phyloP scores from a whole-genome alignment of 2,329 filamentous ascomycete genomes.

The Talaromyces amestolkiae region DNA sequence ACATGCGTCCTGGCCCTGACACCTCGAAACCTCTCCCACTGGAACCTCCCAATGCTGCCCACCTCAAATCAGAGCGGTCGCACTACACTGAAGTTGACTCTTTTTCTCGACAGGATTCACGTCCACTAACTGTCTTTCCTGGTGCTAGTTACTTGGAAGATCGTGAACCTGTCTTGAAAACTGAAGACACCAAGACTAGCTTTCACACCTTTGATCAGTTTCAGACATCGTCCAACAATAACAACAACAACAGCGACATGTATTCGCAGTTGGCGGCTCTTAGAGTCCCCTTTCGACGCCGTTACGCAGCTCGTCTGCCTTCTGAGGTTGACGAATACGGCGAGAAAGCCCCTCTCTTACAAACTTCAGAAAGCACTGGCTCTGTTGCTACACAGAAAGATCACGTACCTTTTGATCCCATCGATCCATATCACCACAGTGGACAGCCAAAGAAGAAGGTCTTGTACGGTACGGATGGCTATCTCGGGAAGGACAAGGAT shows the following conservation, averaged over 20 bases:
- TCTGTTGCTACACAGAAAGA: not conserved
- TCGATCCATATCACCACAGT: slow-evolving; percentile 19
- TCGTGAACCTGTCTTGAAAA: not conserved
- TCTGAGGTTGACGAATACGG: not conserved
- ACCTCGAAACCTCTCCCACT: not conserved
- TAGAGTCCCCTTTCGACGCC: slow-evolving; percentile 5
- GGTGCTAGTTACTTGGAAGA: slow-evolving; percentile 4
- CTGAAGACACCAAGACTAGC: not conserved
- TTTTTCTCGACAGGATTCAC: not conserved
- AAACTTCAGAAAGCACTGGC: not conserved
- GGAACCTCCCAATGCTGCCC: not conserved
- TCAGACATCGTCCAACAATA: not conserved
- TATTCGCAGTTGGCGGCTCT: slow-evolving; percentile 15
- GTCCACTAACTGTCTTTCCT: slow-evolving; percentile 7
- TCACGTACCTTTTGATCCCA: slow-evolving; percentile 16
- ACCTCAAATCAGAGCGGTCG: not conserved
- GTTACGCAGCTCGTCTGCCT: not conserved
- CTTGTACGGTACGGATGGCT: slow-evolving; percentile 17
- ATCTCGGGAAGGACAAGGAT: slow-evolving; percentile 15
- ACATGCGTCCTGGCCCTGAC: not conserved
- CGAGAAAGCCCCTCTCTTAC: slow-evolving; percentile 1
- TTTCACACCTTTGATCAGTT: not conserved
- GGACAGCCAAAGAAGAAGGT: slow-evolving; percentile 18
- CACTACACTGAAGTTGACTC: not conserved
- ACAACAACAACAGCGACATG: not conserved